Conservation (phyloP, 2,329 filamentous ascomycete genomes). For the Xylaria sp. region DNA sequence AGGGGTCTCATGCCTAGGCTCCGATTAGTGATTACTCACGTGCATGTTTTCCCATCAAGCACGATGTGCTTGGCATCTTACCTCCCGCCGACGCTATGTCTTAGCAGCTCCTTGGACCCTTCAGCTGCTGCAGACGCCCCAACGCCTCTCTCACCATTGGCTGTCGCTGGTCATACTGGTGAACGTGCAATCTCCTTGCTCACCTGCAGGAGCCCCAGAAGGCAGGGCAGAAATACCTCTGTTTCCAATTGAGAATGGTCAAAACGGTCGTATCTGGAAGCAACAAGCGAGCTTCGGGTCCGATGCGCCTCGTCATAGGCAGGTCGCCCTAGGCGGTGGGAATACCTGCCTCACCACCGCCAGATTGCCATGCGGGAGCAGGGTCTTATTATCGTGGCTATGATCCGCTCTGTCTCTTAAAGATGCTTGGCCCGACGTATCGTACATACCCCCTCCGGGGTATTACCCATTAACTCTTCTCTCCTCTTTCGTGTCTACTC, state of each 20-base stretch:
- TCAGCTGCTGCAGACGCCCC: constrained; percentile 36
- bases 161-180: constrained; percentile 18
- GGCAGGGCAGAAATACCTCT: background rate
- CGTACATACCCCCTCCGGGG: background rate
- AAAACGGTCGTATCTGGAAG: constrained; percentile 6
- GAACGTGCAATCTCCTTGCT: constrained; percentile 25
- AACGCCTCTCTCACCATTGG: constrained; percentile 25
- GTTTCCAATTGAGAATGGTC: background rate
- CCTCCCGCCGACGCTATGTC: constrained; percentile 2
- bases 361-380: constrained; percentile 7
- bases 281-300: constrained; percentile 7
- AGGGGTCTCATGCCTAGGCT: no score
- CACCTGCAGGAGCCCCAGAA: background rate
- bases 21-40: no score
- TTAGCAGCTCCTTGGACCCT: constrained; percentile 25
- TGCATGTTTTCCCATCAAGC: no score
- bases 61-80: background rate
- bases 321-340: constrained; percentile 7
- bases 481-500: constrained; percentile 6
- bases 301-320: background rate
- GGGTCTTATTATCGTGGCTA: background rate
- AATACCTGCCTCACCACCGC: constrained; percentile 18
- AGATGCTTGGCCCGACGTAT: constrained; percentile 3
- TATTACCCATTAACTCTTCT: constrained; percentile 1
- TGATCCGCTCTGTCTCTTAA: constrained; percentile 9